Base-by-base conservation (phyloP, 1,284 basidiomycete species). In the Taiwanofungus camphoratus region DNA sequence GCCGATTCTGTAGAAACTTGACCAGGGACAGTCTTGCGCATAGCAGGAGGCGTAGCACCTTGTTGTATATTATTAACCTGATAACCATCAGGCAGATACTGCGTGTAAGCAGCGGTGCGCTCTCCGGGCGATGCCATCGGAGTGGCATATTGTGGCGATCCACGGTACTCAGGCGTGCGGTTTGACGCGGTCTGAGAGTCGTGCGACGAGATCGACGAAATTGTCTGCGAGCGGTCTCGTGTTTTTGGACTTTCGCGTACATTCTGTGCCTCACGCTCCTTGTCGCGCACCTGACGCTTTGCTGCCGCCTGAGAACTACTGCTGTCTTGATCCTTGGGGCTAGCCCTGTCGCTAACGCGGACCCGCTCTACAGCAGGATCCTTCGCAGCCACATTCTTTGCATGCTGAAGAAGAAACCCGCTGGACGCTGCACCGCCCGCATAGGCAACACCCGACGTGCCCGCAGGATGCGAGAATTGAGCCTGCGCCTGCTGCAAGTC, bases 361-460 rank as follows among this genome's bases (percentile, higher is more conserved):
- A 76, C 65, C 39, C 78, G 66, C 49, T 85, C 81, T 21, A 76
- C 69, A 35, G 66, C 67, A 19, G 72, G 67, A 53, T 77, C 78
- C 62, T 74, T 78, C 15, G 69, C 64, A 18, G 73, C 68, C 33
- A 60, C 61, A 20, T 57, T 57, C 33, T 55, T 53, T 21, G 35
- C 32, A 32, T 37, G 41, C 46, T 39, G 42, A 11, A 42, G 27
- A n/a, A 46, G 57, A 20, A 46, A 44, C 46, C 59, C 60, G 46
- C 59, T 48, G 41, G 58, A 60, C 18, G 57, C 59, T 13, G 71
- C 73, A 44, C 71, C 74, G 36, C 73, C 74, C 29, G 73, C 73
- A 55, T 73, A 76, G 11, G 72, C 73, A 12, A 76, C 68, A 49
- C 74, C 72, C 31, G 68, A 61, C 46, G 65, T 70, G 16, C 72